Percentiles rank a stretch among this genome's conserved stretches.
Conservation (phyloP, 192 early-diverging fungal species). For the Anaeromyces robustus region DNA sequence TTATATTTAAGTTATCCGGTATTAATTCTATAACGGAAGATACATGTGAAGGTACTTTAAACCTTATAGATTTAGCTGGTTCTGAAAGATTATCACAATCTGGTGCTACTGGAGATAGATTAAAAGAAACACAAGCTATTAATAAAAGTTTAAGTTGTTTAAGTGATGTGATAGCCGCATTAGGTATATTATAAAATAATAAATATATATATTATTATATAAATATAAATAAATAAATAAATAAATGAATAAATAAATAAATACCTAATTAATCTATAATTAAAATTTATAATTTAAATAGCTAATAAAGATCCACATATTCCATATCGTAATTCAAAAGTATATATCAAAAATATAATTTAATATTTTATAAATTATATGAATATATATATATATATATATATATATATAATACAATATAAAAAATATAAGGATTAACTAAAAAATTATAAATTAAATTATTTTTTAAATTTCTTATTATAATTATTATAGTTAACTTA, state of each 20-base stretch:
- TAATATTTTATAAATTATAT: slow-evolving; percentile 15
- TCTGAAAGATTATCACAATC: slow-evolving; percentile 71
- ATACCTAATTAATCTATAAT: too few species aligned
- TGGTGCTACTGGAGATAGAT: slow-evolving; percentile 70
- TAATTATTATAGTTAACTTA: slow-evolving; percentile 50
- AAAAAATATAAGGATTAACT: too few species aligned
- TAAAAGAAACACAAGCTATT: slow-evolving; percentile 90
- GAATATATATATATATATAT: not conserved
- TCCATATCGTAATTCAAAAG: slow-evolving; percentile 88
- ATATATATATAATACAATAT: too few species aligned
- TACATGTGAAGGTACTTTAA: slow-evolving; percentile 56
- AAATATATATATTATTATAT: too few species aligned
- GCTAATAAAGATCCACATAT: slow-evolving; percentile 63
- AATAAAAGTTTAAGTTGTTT: slow-evolving; percentile 83
- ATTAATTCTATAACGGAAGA: slow-evolving; percentile 59
- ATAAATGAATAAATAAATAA: too few species aligned
- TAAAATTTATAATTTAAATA: slow-evolving; percentile 6
- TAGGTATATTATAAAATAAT: too few species aligned
- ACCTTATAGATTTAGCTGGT: slow-evolving; percentile 89
- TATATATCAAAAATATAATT: slow-evolving; percentile 32
- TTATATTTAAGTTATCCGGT: slow-evolving; percentile 66
- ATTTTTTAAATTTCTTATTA: too few species aligned
- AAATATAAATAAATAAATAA: too few species aligned
- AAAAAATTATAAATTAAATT: too few species aligned
- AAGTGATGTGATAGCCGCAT: slow-evolving; percentile 77